Conservation (phyloP, 106 monocot species). For the Apostasia shenzhenica region DNA sequence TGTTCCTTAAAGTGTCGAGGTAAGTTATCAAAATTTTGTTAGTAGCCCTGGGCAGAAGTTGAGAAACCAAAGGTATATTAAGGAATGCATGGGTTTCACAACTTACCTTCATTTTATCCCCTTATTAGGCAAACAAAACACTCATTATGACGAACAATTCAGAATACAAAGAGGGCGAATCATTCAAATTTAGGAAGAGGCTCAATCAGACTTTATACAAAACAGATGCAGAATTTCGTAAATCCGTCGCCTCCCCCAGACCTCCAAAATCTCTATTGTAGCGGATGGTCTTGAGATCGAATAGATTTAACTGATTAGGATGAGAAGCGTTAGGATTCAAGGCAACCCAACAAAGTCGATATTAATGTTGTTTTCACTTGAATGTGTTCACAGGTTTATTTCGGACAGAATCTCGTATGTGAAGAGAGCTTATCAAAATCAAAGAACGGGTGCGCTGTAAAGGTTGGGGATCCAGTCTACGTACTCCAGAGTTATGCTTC, state of each 20-base stretch:
- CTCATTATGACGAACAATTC: no score
- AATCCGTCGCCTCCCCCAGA: no score
- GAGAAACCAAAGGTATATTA: no score
- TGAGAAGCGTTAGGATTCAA: neutral
- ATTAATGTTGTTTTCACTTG: neutral
- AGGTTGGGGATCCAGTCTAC: conserved; percentile 65
- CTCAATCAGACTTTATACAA: neutral
- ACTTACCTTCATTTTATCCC: no score
- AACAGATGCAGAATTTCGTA: neutral
- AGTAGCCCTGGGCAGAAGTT: no score
- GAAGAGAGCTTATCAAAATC: conserved; percentile 34
- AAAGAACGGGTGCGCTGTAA: conserved; percentile 31
- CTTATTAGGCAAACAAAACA: no score
- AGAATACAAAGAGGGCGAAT: no score
- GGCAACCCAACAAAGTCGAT: neutral
- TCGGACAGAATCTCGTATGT: conserved; percentile 79
- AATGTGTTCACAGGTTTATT: conserved; percentile 40
- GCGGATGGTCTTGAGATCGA: neutral
- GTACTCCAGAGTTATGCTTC: conserved; percentile 53
- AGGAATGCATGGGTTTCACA: no score
- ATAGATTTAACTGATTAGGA: neutral
- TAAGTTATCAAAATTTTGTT: no score
- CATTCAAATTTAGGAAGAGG: no score
- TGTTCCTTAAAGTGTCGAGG: no score
- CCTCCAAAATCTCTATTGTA: neutral